Conservation (phyloP, 371 early-diverging fungal species). For the Mucor plumbeus region DNA sequence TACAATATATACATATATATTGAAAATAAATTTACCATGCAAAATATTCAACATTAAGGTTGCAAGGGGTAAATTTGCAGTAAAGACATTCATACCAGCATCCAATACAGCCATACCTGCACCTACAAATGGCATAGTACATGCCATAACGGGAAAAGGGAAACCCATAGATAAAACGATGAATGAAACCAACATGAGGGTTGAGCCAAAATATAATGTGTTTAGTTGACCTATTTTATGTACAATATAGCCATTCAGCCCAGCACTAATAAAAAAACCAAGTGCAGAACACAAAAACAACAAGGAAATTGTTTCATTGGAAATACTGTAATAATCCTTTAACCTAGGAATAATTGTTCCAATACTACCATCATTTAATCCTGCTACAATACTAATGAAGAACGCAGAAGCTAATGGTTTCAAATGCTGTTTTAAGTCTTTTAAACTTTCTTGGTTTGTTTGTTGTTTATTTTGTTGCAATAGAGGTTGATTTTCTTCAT, state of each 20-base stretch:
- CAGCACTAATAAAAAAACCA: constrained; percentile 37
- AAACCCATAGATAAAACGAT: constrained; percentile 25
- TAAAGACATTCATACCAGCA: constrained; percentile 40
- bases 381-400: constrained; percentile 33
- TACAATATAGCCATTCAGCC: constrained; percentile 37
- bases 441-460: constrained; percentile 20
- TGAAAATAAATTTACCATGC: constrained; percentile 38
- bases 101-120: constrained; percentile 35
- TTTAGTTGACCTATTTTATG: constrained; percentile 30
- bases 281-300: constrained; percentile 32
- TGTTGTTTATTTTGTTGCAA: constrained; percentile 25
- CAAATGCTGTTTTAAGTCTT: constrained; percentile 21
- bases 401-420: constrained; percentile 23
- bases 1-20: too few species aligned
- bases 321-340: constrained; percentile 29
- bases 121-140: constrained; percentile 30
- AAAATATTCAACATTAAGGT: constrained; percentile 40
- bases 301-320: constrained; percentile 35
- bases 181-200: constrained; percentile 19
- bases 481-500: constrained; percentile 14
- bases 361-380: constrained; percentile 40
- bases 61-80: constrained; percentile 38
- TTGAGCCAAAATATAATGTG: constrained; percentile 29
- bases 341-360: constrained; percentile 40
- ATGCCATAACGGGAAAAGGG: constrained; percentile 29